Base-by-base conservation (phyloP, 306 rosid genomes). In the Dicorynia guianensis region DNA sequence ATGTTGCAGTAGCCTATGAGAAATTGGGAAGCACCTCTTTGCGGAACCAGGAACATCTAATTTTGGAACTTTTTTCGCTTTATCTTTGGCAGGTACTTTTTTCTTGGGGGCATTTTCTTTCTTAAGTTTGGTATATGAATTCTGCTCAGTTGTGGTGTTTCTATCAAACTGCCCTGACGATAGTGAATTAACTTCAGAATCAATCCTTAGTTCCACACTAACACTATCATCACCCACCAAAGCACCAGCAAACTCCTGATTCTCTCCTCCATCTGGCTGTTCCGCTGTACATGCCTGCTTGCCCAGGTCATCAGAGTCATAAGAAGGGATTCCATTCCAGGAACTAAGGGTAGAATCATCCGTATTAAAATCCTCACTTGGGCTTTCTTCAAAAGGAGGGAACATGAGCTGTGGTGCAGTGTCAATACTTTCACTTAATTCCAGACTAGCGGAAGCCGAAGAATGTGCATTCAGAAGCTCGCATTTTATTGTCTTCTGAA, bases 401-500 rank as follows among this genome's bases (percentile, higher is more conserved):
- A 66, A 78, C 59, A 17, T 20, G 12, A 70, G 57, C 15, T 9
- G 82, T 39, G 80, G 81, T 64, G 72, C 53, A 71, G 30, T 7
- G 11, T 15, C 4, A 8, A 72, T 69, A 38, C 39, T 75, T 53
- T 59, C 52, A 17, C 60, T 70, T 25, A 78, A 68, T 56, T 58
- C 65, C 25, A 18, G 76, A 67, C 57, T 40, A 64, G 52, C 68
- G 17, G 87, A 82, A 59, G 82, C 84, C 18, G 75, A 79, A 53
- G 83, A 63, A 62, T 11, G 30, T 57, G 55, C 61, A 72, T 87
- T 58, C 47, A 83, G 66, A 67, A 88, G 59, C 85, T 92, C 97
- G 2, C 96, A 95, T 73, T 77, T 90, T 84, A 92, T 87, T 81
- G 72, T 85, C 84, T 89, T 95, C 88, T 90, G 87, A 79, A 90